Base-by-base conservation (phyloP, 108 stramenopile species). In the Skeletonema costatum region DNA sequence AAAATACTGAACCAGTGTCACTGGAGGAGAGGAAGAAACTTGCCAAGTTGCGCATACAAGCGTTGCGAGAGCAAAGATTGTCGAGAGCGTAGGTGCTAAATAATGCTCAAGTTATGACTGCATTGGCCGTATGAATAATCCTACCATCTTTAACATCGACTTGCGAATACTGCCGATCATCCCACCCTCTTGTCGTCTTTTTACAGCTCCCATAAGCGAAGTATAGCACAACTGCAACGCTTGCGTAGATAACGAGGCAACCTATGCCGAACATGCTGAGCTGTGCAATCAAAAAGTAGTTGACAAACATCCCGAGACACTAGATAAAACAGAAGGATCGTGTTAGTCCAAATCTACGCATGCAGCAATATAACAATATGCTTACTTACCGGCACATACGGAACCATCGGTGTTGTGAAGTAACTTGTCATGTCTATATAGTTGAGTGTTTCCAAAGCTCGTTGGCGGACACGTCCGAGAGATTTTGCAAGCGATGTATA, bases 211-310 rank as follows among this genome's bases (percentile, higher is more conserved):
- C 88, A 81, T 73, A 87, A 29, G 35, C 50, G 39, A 92, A 76
- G 69, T 94, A 97, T 35, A 80, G 70, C 32, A 71, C 33, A 32
- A 70, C 73, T 31, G 86, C 78, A 14, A 83, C 16, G 2, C 65
- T 68, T 25, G 93, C 50, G 70, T 87, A 97, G 4, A 80, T 25
- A 4, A 89, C 5, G 21, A 96, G 73, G 17, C 92, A 62, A n/a
- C 84, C 38, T 25, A 94, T 71, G 0, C 93, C 94, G 10, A 62
- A 35, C 46, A 76, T 50, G 31, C 87, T 85, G 13, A 97, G 80
- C 61, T 95, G 93, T 13, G 87, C 79, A 41, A 97, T 86, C 44
- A 97, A 78, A 73, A 86, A 94, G 92, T 91, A 96, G 69, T 97
- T 97, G 61, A 88, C 70, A 58, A 86, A 90, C 9, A 97, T 91